Evolutionary conservation across 257 asterid genomes (phyloP).

Genomic region (Leptodermis oblonga): DNA sequence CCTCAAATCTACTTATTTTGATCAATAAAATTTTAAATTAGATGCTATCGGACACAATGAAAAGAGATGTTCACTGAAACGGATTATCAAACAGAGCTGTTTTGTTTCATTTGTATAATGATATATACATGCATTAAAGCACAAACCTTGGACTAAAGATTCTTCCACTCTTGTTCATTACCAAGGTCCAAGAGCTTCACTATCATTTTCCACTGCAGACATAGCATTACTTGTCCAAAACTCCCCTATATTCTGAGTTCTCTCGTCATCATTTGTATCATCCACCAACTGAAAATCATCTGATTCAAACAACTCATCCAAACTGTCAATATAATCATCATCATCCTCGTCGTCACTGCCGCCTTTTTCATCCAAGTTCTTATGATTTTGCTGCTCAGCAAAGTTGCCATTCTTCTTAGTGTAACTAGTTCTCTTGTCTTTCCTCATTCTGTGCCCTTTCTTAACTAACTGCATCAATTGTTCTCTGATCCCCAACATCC

Average conservation of each 20-base stretch:
- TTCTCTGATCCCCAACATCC: slow-evolving; percentile 41
- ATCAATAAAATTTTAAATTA: too few species aligned
- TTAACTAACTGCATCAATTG: slow-evolving; percentile 56
- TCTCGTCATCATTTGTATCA: slow-evolving; percentile 32
- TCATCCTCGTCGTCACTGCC: slow-evolving; percentile 23
- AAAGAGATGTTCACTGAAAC: too few species aligned
- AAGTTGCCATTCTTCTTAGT: slow-evolving; percentile 7
- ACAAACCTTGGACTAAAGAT: not conserved
- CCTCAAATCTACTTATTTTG: too few species aligned
- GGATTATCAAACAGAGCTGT: too few species aligned
- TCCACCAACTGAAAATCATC: slow-evolving; percentile 42
- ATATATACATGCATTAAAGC: not conserved
- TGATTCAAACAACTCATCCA: slow-evolving; percentile 67
- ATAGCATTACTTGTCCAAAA: slow-evolving; percentile 56
- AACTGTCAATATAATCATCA: slow-evolving; percentile 43
- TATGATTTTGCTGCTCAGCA: slow-evolving; percentile 3
- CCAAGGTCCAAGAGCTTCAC: slow-evolving; percentile 51
- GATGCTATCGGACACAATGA: too few species aligned
- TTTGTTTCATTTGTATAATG: not conserved
- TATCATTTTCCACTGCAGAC: slow-evolving; percentile 19
- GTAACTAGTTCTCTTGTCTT: slow-evolving; percentile 48
- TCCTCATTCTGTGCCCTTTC: slow-evolving; percentile 69
- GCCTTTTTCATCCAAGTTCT: slow-evolving; percentile 23
- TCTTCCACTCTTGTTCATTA: slow-evolving; percentile 20
- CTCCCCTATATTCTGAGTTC: slow-evolving; percentile 28